Base-by-base conservation (phyloP, 441 rosid genomes). In the Populus hybrid region DNA sequence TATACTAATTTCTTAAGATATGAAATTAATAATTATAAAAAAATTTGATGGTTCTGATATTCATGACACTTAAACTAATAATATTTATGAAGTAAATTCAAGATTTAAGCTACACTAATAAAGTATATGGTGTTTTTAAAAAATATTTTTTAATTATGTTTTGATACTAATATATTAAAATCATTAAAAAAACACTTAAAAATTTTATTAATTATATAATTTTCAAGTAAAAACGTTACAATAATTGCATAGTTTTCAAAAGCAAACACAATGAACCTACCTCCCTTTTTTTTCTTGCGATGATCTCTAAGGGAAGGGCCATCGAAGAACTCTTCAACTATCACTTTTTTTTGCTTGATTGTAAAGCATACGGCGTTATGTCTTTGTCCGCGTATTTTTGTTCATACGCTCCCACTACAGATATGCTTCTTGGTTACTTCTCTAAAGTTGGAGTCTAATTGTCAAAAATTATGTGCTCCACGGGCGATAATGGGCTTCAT, bases 291-390 rank as follows among this genome's bases (percentile, higher is more conserved):
- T 23, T 35, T 11, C 7, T 26, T 75, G n/a, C 26, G 33, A 28
- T 74, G 80, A 77, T 73, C 67, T 64, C 80, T 64, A 76, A 68
- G 77, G 5, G 24, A 73, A 11, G 67, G 71, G 40, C 45, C 61
- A 79, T 64, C n/a, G 72, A 65, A 50, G 50, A 74, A 72, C 59
- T 45, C 69, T 72, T 72, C 76, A 12, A 65, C 79, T n/a, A 74
- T 38, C 56, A 42, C 40, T 33, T 68, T 68, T 29, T 68, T 6
- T 79, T 72, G 77, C 69, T 76, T 80, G 69, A 68, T 29, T 24
- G 40, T 14, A 8, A 76, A 59, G 77, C 20, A 45, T 35, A 63
- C 63, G 79, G 59, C 79, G 40, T 35, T 7, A 73, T 33, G 12
- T 21, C 24, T 29, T 59, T 56, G 69, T 71, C 70, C 50, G 21